Evolutionary conservation across 129 eudicot species (phyloP).

Genomic region (Sambucus nigra): DNA sequence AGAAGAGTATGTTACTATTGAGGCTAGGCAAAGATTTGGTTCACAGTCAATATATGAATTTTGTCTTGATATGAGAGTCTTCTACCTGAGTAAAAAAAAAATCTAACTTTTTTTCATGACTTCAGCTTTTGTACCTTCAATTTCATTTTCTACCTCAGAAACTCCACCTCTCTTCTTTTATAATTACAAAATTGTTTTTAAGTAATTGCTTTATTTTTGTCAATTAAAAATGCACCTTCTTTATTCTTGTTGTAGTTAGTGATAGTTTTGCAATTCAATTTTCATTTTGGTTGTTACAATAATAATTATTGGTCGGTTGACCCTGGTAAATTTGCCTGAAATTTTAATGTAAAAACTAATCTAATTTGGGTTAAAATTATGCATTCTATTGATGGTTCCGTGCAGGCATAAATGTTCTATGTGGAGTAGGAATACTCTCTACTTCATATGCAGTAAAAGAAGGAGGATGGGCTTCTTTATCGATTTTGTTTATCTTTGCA

Average conservation of each 20-base stretch:
- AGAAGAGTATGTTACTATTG: too few relatives aligned
- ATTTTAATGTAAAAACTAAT: not conserved
- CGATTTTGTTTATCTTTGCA: constrained; percentile 48
- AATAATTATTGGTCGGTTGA: not conserved
- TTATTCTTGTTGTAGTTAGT: too few relatives aligned
- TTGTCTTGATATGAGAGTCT: not conserved
- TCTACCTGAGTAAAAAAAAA: not conserved
- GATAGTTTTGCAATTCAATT: too few relatives aligned
- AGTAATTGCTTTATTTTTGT: too few relatives aligned
- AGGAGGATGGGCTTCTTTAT: constrained; percentile 86
- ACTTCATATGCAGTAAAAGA: constrained; percentile 78
- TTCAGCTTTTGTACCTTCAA: not conserved
- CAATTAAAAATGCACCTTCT: too few relatives aligned
- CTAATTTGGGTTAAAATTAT: not conserved
- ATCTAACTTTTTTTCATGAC: not conserved
- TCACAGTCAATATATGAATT: too few relatives aligned
- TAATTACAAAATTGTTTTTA: too few relatives aligned
- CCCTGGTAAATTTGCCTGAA: not conserved
- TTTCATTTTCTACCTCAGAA: not conserved
- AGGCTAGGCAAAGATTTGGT: too few relatives aligned
- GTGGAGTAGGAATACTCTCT: constrained; percentile 92
- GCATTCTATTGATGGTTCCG: not conserved
- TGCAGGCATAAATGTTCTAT: constrained; percentile 80
- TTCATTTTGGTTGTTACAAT: not conserved
- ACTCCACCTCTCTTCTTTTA: not conserved